A percentile compares a stretch with the other conserved stretches of the same genome.
phyloP scores from a whole-genome alignment of 2,329 filamentous ascomycete genomes.

The Cladobotryum mycophilum region DNA sequence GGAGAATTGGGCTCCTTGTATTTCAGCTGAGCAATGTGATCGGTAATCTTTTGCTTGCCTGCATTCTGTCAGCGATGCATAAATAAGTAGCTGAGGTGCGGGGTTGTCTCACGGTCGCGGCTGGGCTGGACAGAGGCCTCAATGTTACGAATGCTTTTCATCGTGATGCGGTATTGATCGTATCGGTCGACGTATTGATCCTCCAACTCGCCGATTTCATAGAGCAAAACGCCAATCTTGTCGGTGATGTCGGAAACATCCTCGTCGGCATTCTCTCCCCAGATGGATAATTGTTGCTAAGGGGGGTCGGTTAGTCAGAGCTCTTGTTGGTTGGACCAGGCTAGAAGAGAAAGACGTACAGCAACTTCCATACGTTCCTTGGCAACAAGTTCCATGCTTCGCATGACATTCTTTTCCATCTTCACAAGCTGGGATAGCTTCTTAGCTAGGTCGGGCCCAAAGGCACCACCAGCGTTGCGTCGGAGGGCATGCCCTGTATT shows the following conservation, averaged over 20 bases:
- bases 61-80: conserved; percentile 4
- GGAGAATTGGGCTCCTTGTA: conserved; percentile 99
- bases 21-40: conserved; percentile 97
- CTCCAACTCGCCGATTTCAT: conserved; percentile 97
- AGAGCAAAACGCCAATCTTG: conserved; percentile 95
- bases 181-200: conserved; percentile 98
- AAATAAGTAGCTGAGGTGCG: background rate
- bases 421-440: conserved; percentile 97
- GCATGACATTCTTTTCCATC: conserved; percentile 99
- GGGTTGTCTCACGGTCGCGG: conserved; percentile 69
- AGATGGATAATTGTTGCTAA: conserved; percentile 97
- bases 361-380: conserved; percentile 98
- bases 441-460: conserved; percentile 84
- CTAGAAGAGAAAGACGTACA: conserved; percentile 49
- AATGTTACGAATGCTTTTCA: conserved; percentile 99
- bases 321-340: no score
- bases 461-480: conserved; percentile 68
- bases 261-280: conserved; percentile 93
- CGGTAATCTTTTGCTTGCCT: conserved; percentile 99
- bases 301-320: background rate
- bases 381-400: conserved; percentile 90
- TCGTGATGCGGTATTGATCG: conserved; percentile 97
- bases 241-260: conserved; percentile 98
- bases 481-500: conserved; percentile 60
- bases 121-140: conserved; percentile 97